Evolutionary conservation across 805 yeast genomes (phyloP).

Genomic region (Wickerhamomyces bovis): DNA sequence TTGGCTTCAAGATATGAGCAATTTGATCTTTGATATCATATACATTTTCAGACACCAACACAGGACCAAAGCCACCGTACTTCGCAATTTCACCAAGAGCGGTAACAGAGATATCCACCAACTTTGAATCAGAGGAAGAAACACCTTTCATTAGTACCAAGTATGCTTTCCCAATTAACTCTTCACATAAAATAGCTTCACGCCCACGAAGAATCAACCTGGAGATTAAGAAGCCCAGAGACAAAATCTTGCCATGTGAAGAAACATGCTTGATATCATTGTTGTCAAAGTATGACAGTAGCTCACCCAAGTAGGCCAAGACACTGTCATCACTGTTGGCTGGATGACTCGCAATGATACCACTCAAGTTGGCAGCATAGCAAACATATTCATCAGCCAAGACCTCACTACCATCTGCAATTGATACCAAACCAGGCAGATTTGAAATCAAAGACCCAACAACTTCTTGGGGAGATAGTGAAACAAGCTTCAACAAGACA

Average conservation of each 20-base stretch:
- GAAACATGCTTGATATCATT: constrained; percentile 6
- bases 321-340: constrained; percentile 12
- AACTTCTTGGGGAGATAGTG: constrained; percentile 18
- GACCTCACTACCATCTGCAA: constrained; percentile 14
- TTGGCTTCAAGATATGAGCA: constrained; percentile 27
- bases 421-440: constrained; percentile 22
- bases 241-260: constrained; percentile 21
- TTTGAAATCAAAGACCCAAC: constrained; percentile 8
- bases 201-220: constrained; percentile 28
- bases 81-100: constrained; percentile 32
- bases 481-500: constrained; percentile 21
- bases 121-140: constrained; percentile 6
- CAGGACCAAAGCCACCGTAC: constrained; percentile 30
- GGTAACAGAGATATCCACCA: constrained; percentile 16
- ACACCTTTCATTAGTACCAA: constrained; percentile 1
- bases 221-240: constrained; percentile 41
- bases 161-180: background rate
- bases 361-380: constrained; percentile 40
- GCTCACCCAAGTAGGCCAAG: background rate
- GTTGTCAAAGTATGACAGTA: constrained; percentile 8
- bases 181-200: background rate
- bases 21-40: constrained; percentile 21
- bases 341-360: constrained; percentile 43
- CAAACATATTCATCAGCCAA: constrained; percentile 22
- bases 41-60: constrained; percentile 14